Percentiles rank a stretch among this genome's conserved stretches.
phyloP scores from a whole-genome alignment of 2,329 filamentous ascomycete genomes.

The Pseudogymnoascus sp. region DNA sequence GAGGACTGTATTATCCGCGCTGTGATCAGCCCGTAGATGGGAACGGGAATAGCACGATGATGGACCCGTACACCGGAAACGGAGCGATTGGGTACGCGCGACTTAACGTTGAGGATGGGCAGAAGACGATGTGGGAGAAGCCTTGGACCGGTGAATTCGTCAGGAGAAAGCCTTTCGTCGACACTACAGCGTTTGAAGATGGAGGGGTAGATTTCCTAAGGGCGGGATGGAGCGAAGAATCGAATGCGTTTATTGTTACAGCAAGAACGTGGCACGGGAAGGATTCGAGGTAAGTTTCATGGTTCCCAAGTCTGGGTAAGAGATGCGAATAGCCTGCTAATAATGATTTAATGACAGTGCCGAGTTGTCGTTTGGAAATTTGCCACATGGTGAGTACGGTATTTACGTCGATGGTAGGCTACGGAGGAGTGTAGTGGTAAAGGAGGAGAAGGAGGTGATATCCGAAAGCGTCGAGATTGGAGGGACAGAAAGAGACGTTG shows the following conservation, averaged over 20 bases:
- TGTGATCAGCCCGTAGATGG: constrained; percentile 21
- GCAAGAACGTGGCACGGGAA: constrained; percentile 6
- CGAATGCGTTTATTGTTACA: constrained; percentile 7
- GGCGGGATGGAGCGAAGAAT: background rate
- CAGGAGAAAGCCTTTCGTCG: constrained; percentile 12
- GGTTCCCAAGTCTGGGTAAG: background rate
- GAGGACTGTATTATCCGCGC: constrained; percentile 30
- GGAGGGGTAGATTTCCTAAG: constrained; percentile 7
- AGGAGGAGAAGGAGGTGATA: background rate
- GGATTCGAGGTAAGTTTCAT: background rate
- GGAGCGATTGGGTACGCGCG: constrained; percentile 30
- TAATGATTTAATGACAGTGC: background rate
- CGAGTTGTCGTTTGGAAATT: background rate
- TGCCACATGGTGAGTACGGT: background rate
- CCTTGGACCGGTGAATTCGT: constrained; percentile 20
- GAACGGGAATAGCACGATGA: constrained; percentile 20
- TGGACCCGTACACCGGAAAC: constrained; percentile 32
- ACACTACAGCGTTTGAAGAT: background rate
- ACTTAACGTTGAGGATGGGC: constrained; percentile 31
- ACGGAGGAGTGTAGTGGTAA: background rate
- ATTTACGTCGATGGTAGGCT: background rate
- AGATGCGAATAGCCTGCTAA: background rate
- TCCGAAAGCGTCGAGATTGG: background rate
- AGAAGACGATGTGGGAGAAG: constrained; percentile 29
- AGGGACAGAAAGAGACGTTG: background rate